phyloP scores from a whole-genome alignment of 192 early-diverging fungal genomes.

The Haplosporangium gracile region DNA sequence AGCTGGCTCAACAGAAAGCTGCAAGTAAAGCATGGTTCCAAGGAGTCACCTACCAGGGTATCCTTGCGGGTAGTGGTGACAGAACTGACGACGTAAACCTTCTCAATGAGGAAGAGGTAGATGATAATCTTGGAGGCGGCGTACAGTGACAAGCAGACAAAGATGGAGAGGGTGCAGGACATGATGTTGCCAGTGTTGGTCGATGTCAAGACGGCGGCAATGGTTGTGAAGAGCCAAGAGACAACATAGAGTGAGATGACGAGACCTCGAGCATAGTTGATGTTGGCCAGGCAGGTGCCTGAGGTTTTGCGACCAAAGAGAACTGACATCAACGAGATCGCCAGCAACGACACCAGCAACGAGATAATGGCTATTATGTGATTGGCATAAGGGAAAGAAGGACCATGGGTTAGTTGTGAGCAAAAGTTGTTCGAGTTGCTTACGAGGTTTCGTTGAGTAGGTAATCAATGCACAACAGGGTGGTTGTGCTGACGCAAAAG shows the following conservation, averaged over 20 bases:
- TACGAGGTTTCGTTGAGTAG: neutral
- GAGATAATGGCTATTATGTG: conserved; percentile 39
- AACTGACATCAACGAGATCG: conserved; percentile 56
- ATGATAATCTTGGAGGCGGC: conserved; percentile 58
- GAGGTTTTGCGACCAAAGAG: conserved; percentile 60
- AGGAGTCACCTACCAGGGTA: conserved; percentile 27
- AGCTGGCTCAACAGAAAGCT: too few relatives aligned
- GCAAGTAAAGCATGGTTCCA: neutral
- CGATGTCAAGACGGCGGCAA: conserved; percentile 54
- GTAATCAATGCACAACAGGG: neutral
- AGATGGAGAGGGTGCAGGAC: conserved; percentile 57
- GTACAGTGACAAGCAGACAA: conserved; percentile 57
- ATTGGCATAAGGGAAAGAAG: neutral
- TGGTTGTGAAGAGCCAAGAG: conserved; percentile 61
- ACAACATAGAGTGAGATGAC: conserved; percentile 57
- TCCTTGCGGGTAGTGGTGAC: conserved; percentile 38
- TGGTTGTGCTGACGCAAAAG: neutral
- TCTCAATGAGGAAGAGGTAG: conserved; percentile 64
- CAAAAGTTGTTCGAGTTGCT: neutral
- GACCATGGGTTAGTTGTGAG: neutral
- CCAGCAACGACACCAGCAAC: conserved; percentile 50
- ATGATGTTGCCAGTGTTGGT: conserved; percentile 59
- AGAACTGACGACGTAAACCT: conserved; percentile 44
- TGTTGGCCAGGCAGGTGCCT: conserved; percentile 41
- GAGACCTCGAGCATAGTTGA: conserved; percentile 60